Base-by-base conservation (phyloP, 2,329 filamentous ascomycete species). In the Verticillium nonalfalfae region DNA sequence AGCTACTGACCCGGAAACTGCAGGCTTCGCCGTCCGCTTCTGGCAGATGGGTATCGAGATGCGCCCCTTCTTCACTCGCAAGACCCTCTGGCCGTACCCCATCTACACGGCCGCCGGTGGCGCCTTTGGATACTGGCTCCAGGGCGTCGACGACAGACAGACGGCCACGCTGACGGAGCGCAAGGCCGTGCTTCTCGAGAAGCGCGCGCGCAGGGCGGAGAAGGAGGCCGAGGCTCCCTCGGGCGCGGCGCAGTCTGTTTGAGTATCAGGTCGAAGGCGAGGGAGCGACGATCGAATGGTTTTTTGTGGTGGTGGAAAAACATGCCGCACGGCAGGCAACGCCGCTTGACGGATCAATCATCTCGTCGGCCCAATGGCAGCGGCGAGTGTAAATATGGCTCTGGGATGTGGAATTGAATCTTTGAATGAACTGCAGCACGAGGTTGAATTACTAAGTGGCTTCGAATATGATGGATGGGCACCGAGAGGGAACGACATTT, bases 41-140 rank as follows among this genome's bases (percentile, higher is more conserved):
- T 97, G 93, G 91, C 95, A 98, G 79, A 89, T 99, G 75, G 95
- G 94, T 73, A 95, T 99, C 75, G 93, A 99, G 81, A 97, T 96
- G 93, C 92, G 93, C 65, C 95, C 94, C 59, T 89, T 97, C 77
- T 91, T 98, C 84, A 88, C 90, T 79, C 86, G 84, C 72, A 83
- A 89, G 74, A 90, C 90, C 60, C 86, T 97, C 71, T 96, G 92
- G 90, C 92, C 87, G 59, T 99, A 97, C 81, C 95, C 95, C 60
- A 79, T 94, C 69, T 99, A 95, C 78, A 93, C 88, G 62, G 85
- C 85, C 68, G 86, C 92, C 66, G 93, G 93, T 69, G 93, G 89
- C 69, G 91, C 90, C 78, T 97, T 98, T 79, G 95, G 95, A 69
- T 97, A 97, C 83, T 99, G 94, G 93, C 81, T 99, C 69, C 88